Percentiles rank a stretch among this genome's conserved stretches.
Conservation (phyloP, 2,329 filamentous ascomycete species). For the Colletotrichum lindemuthianum region DNA sequence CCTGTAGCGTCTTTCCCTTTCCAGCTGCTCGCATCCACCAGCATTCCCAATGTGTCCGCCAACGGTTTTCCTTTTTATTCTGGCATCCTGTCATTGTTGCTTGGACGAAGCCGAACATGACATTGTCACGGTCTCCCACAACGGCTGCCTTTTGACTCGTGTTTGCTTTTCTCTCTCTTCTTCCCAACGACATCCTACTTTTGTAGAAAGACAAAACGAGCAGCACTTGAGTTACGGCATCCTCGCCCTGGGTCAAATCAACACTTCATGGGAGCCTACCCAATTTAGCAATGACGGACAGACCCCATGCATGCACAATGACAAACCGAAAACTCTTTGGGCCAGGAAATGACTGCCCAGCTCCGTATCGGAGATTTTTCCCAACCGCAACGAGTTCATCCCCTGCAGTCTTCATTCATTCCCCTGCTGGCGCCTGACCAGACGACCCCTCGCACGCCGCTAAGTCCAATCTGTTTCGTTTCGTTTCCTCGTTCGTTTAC, state of each 20-base stretch:
- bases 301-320: constrained; percentile 20
- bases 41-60: constrained; percentile 23
- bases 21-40: constrained; percentile 23
- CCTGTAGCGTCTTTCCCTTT: constrained; percentile 25
- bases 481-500: constrained; percentile 25
- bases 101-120: constrained; percentile 19
- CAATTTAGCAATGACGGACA: constrained; percentile 14
- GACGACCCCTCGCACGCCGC: constrained; percentile 20
- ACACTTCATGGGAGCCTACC: background rate
- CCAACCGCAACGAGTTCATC: constrained; percentile 21
- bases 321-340: constrained; percentile 29
- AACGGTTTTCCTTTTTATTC: constrained; percentile 19
- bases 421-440: constrained; percentile 15
- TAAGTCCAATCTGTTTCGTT: constrained; percentile 32
- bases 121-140: background rate
- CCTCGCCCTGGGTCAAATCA: background rate
- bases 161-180: background rate
- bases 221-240: background rate
- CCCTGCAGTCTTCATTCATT: constrained; percentile 31
- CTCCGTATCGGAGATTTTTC: constrained; percentile 35
- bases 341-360: constrained; percentile 16
- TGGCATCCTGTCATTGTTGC: constrained; percentile 14
- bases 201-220: no score
- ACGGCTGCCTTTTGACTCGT: background rate
- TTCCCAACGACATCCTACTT: background rate